Evolutionary conservation across 2,329 filamentous ascomycete species (phyloP), one percentile per base, ranked within the genome.

Genomic region (Ilyonectria destructans): DNA sequence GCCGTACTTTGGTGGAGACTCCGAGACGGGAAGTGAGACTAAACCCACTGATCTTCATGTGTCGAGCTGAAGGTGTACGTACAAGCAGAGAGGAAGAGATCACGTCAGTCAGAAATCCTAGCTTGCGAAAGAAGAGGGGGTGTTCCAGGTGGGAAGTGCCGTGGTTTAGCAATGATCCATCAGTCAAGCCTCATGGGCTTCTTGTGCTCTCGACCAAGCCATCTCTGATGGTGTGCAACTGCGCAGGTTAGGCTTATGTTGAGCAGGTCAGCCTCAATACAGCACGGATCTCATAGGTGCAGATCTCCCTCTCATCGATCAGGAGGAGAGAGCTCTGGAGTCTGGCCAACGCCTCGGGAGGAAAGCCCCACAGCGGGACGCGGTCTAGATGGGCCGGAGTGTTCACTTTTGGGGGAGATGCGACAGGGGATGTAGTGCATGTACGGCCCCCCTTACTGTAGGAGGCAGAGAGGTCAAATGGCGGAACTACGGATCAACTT

Each of bases 401-500:
- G n/a, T 17, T 45, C 15, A 37, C 35, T 4, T 4, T 37, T 37
- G 3, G 35, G 9, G 45, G 45, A 46, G 45, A 45, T 19, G 23
- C 26, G 15, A 31, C 26, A 9, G 48, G 46, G 23, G 23, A 26
- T 26, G 23, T 3, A 26, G 23, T 5, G 23, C 23, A 26, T 5
- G 21, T n/a, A n/a, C n/a, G n/a, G n/a, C n/a, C n/a, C n/a, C n/a
- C n/a, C n/a, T 26, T 5, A 26, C 23, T 5, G 26, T 26, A 6
- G 4, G 26, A 26, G 26, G 26, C 26, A 33, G 31, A 33, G 9
- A 33, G 31, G 31, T 33, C 31, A 43, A n/a, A 43, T n/a, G 17
- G n/a, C 17, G 49, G 49, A 19, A 21, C 5, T 8, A n/a, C 70
- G 74, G 74, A 74, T 66, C 31, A 76, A 72, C 7, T 17, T 65